phyloP scores from a whole-genome alignment of 257 asterid species.

The Thymus mandschuricus region DNA sequence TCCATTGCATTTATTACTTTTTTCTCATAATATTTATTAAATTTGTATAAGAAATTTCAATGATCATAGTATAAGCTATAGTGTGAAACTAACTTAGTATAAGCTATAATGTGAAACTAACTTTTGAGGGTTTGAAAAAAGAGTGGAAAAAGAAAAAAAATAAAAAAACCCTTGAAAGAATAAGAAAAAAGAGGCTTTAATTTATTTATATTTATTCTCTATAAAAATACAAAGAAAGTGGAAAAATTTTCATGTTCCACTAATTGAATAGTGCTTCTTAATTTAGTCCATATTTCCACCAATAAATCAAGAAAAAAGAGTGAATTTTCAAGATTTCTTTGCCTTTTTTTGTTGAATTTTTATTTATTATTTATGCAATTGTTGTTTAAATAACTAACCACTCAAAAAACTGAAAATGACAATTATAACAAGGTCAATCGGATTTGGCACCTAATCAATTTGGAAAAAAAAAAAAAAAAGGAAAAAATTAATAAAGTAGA shows the following conservation, averaged over 20 bases:
- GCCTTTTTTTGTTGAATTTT: conserved; percentile 3
- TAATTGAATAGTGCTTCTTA: conserved; percentile 4
- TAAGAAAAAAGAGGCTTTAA: not conserved
- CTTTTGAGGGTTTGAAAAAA: not conserved
- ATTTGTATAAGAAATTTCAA: too few relatives aligned
- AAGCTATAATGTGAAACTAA: conserved; percentile 22
- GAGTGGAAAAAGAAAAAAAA: not conserved
- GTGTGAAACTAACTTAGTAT: conserved; percentile 22
- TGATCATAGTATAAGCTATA: not conserved
- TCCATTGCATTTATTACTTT: not conserved
- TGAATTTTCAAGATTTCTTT: conserved; percentile 13
- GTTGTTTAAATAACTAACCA: not conserved
- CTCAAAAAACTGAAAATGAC: conserved; percentile 35
- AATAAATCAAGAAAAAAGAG: conserved; percentile 19
- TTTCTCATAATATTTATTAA: too few relatives aligned
- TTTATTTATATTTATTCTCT: not conserved
- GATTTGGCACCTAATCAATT: conserved; percentile 41
- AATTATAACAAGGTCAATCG: conserved; percentile 35
- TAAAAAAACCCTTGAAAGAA: not conserved
- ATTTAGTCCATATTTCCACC: conserved; percentile 17
- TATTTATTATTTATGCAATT: not conserved
- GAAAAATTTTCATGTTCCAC: conserved; percentile 34
- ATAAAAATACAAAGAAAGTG: conserved; percentile 24
- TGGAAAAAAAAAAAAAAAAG: conserved; percentile 2
- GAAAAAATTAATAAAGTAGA: not conserved